Evolutionary conservation across 2,329 filamentous ascomycete species (phyloP).

Genomic region (Alternaria panax): DNA sequence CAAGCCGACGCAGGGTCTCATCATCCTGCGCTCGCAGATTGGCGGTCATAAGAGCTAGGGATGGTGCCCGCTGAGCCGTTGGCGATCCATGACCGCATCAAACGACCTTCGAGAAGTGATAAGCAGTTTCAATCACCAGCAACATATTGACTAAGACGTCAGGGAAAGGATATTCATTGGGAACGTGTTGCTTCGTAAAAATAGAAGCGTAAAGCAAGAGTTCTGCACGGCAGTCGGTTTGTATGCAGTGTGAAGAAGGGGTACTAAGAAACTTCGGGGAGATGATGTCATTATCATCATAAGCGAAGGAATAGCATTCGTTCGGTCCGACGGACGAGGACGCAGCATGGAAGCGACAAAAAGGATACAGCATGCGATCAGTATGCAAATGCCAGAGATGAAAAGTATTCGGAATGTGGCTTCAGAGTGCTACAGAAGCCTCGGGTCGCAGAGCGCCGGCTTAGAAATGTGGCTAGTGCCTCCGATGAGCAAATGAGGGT

Average conservation of each 20-base stretch:
- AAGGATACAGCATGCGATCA: not conserved
- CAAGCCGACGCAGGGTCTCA: constrained; percentile 38
- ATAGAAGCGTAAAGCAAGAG: constrained; percentile 32
- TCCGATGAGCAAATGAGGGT: constrained; percentile 17
- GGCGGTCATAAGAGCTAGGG: constrained; percentile 24
- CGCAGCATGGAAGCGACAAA: not conserved
- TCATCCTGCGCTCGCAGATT: constrained; percentile 28
- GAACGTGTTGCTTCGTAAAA: constrained; percentile 22
- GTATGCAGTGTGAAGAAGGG: constrained; percentile 13
- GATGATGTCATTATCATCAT: constrained; percentile 36
- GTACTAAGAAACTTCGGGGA: constrained; percentile 1
- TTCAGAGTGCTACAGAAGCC: not conserved
- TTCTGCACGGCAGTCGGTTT: constrained; percentile 16
- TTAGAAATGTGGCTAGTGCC: constrained; percentile 34
- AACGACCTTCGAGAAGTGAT: constrained; percentile 24
- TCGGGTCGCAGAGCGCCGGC: constrained; percentile 14
- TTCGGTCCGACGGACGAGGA: constrained; percentile 2
- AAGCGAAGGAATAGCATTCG: constrained; percentile 22
- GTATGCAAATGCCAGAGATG: not conserved
- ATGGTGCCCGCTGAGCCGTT: constrained; percentile 28
- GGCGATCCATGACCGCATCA: constrained; percentile 32
- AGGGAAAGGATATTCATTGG: constrained; percentile 23
- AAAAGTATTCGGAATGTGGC: not conserved
- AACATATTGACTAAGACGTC: constrained; percentile 17
- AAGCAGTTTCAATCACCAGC: constrained; percentile 16